A percentile compares a stretch with the other conserved stretches of the same genome.
Evolutionary conservation across 164 flowering plant genomes (phyloP).

Genomic region (Vitis amurensis): DNA sequence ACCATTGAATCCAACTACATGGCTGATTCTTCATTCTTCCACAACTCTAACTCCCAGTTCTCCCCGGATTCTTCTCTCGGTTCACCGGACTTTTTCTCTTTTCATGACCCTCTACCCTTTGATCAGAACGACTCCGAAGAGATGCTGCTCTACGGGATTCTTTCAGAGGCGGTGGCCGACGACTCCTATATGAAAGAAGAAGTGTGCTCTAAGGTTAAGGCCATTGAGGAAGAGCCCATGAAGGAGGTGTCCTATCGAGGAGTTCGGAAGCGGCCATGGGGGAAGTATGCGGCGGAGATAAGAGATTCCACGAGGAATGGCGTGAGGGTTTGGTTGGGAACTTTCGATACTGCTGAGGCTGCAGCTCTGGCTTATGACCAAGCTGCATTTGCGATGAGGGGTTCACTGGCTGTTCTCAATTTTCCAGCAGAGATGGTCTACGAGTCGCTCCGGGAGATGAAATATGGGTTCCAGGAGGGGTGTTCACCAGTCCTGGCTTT

Average conservation of each 20-base stretch:
- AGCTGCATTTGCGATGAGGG: conserved; percentile 60
- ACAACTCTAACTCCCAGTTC: conserved; percentile 18
- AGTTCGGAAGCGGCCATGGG: conserved; percentile 60
- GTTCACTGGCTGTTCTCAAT: conserved; percentile 53
- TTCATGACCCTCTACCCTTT: conserved; percentile 40
- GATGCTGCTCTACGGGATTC: conserved; percentile 46
- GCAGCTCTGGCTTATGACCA: conserved; percentile 80
- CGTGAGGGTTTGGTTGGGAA: conserved; percentile 70
- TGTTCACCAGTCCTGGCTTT: conserved; percentile 60
- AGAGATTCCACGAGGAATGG: conserved; percentile 68
- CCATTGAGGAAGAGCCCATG: neutral
- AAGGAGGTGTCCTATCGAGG: conserved; percentile 27
- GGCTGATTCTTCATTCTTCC: conserved; percentile 3
- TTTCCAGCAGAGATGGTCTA: conserved; percentile 51
- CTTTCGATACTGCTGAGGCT: conserved; percentile 73
- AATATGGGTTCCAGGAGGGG: conserved; percentile 28
- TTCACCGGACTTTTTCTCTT: conserved; percentile 16
- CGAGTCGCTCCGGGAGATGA: conserved; percentile 47
- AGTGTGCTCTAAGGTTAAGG: conserved; percentile 13
- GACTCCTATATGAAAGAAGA: conserved; percentile 12
- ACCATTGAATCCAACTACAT: neutral
- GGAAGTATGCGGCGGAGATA: conserved; percentile 71
- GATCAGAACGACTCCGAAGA: conserved; percentile 61
- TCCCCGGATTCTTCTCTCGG: conserved; percentile 24
- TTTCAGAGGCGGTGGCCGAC: conserved; percentile 18